phyloP scores from a whole-genome alignment of 371 early-diverging fungal species.

The Rhizopus arrhizus region DNA sequence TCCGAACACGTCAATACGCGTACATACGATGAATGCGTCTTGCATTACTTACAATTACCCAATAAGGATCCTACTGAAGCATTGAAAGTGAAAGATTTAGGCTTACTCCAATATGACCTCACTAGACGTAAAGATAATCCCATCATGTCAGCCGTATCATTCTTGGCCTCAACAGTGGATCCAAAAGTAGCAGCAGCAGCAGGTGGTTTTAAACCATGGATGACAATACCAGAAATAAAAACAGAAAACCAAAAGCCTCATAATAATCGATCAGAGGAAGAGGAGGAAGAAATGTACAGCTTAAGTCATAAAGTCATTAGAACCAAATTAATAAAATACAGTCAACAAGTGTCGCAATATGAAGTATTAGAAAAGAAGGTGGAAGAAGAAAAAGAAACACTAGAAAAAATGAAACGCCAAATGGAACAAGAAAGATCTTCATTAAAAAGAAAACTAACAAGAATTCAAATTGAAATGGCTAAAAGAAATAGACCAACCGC shows the following conservation, averaged over 20 bases:
- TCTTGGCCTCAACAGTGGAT: conserved; percentile 91
- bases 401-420: conserved; percentile 71
- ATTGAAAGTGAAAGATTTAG: conserved; percentile 41
- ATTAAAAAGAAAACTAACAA: conserved; percentile 52
- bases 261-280: conserved; percentile 5
- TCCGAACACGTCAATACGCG: conserved; percentile 45
- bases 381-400: conserved; percentile 61
- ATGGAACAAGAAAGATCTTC: conserved; percentile 79
- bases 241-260: conserved; percentile 1
- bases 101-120: conserved; percentile 58
- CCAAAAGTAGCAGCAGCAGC: conserved; percentile 92
- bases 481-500: conserved; percentile 16
- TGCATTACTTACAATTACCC: conserved; percentile 45
- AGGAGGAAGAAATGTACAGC: conserved; percentile 27
- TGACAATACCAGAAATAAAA: not conserved
- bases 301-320: conserved; percentile 73
- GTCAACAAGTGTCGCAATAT: conserved; percentile 81
- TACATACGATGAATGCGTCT: conserved; percentile 49
- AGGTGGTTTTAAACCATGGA: conserved; percentile 44
- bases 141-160: conserved; percentile 92
- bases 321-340: conserved; percentile 74
- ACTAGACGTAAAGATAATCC: conserved; percentile 85
- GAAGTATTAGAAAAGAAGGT: conserved; percentile 77
- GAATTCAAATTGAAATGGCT: conserved; percentile 52
- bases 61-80: conserved; percentile 73